Base-by-base conservation (phyloP, 225 moss, liverwort and hornwort species). In the Sphagnum contortum region DNA sequence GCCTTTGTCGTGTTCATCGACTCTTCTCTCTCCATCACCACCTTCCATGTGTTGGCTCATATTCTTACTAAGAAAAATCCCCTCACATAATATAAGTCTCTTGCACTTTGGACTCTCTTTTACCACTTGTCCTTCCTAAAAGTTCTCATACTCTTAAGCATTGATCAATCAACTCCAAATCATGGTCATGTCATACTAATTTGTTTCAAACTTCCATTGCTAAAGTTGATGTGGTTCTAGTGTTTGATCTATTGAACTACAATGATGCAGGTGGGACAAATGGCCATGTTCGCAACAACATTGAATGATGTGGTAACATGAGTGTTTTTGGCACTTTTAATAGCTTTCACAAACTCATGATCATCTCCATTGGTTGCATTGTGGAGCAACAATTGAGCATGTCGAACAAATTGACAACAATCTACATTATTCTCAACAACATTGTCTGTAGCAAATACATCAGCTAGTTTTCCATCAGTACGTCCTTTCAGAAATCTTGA, bases 11-110 rank as follows among this genome's bases (percentile, higher is more conserved):
- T 90, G 45, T 93, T 93, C 68, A 73, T 90, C 48, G 83, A 86
- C 47, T 88, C 88, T 12, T 75, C 93, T 47, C 59, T 90, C 8
- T 88, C 90, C 50, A 79, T 90, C 45, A 93, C 90, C 51, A 88
- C 93, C 13, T 93, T 93, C 56, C 90, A 86, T 4, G 88, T 93
- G 44, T 83, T 93, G 3, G 90, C 90, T 48, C 86, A 84, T 72
- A 88, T 93, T 51, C 79, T 93, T 45, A 68, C 86, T 49, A 90
- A 93, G 60, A 86, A 80, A 2, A 93, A 90, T 62, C 81, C 88
- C 48, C 74, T 88, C 48, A 77, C 74, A 65, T 9, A 83, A 88
- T 69, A 90, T 90, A 76, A 11, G 0, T 29, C 29, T 29, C 1
- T 29, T 29, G 29, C 29, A 29, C 29, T 29, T 29, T 29, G 29